A percentile compares a stretch with the other conserved stretches of the same genome.
phyloP scores from a whole-genome alignment of 1,284 basidiomycete species.

The Cerioporus squamosus region DNA sequence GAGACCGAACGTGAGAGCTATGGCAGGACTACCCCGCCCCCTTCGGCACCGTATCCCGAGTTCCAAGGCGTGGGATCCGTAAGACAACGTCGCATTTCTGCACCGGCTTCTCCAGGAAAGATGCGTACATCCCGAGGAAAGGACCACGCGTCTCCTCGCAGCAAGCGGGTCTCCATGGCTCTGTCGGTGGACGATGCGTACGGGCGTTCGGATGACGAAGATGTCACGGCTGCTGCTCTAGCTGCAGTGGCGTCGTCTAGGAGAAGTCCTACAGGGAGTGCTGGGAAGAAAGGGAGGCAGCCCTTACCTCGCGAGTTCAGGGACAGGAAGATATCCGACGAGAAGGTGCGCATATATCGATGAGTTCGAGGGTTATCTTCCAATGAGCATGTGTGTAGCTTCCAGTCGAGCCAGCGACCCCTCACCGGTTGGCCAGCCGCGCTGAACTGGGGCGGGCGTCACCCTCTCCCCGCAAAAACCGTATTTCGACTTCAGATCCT shows the following conservation, averaged over 20 bases:
- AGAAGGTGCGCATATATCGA: constrained; percentile 42
- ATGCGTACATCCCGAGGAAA: constrained; percentile 27
- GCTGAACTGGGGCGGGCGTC: constrained; percentile 25
- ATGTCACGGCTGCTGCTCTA: constrained; percentile 59
- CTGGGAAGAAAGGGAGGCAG: constrained; percentile 51
- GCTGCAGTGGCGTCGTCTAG: constrained; percentile 63
- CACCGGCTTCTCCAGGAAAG: constrained; percentile 58
- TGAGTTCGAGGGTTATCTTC: constrained; percentile 13
- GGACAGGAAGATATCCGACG: constrained; percentile 44
- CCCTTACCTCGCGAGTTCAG: constrained; percentile 68
- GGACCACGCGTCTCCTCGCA: constrained; percentile 37
- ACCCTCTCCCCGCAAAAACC: constrained; percentile 26
- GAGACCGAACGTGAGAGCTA: constrained; percentile 76
- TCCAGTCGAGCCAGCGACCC: constrained; percentile 29
- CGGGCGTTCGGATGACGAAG: constrained; percentile 35
- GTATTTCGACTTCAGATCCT: constrained; percentile 32
- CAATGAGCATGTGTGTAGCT: constrained; percentile 6
- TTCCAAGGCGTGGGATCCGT: constrained; percentile 35
- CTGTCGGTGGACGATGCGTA: constrained; percentile 27
- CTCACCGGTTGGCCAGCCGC: constrained; percentile 24
- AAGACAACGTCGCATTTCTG: constrained; percentile 53
- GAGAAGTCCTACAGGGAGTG: constrained; percentile 41
- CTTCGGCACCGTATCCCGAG: constrained; percentile 32
- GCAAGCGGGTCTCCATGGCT: constrained; percentile 47
- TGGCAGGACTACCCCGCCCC: constrained; percentile 40